phyloP scores from a whole-genome alignment of 257 asterid species.

The Avicennia marina region DNA sequence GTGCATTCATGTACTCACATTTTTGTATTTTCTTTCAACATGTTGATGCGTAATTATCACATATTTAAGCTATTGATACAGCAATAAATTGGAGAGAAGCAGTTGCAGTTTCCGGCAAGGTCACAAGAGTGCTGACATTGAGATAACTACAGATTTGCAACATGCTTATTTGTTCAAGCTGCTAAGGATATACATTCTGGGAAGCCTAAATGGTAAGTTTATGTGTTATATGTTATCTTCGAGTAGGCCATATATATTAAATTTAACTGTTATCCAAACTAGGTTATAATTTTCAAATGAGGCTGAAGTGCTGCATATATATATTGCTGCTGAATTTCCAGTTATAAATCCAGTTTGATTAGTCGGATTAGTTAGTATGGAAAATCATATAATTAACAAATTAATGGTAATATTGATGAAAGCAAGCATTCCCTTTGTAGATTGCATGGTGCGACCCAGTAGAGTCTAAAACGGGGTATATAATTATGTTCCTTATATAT shows the following conservation, averaged over 20 bases:
- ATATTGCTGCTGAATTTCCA: no score
- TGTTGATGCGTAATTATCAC: neutral
- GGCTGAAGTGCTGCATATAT: neutral
- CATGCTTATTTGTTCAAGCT: neutral
- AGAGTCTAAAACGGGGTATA: no score
- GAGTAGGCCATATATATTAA: neutral
- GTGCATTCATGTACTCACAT: neutral
- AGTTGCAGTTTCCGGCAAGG: neutral
- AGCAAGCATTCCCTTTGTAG: no score
- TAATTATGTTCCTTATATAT: no score
- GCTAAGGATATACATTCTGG: neutral
- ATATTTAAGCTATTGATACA: neutral
- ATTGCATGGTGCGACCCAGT: no score
- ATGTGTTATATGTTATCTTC: neutral
- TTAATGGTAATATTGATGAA: no score
- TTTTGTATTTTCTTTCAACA: neutral
- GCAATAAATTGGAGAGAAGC: neutral
- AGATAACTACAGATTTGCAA: no score
- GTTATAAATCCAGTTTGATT: no score
- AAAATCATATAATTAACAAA: no score
- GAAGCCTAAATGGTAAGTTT: conserved; percentile 7
- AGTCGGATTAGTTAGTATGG: no score
- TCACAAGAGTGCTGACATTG: no score
- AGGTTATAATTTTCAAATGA: neutral
- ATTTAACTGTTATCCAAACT: neutral